Evolutionary conservation across 257 asterid genomes (phyloP), one percentile per base, ranked within the genome.

Genomic region (Ligustrum vulgare): DNA sequence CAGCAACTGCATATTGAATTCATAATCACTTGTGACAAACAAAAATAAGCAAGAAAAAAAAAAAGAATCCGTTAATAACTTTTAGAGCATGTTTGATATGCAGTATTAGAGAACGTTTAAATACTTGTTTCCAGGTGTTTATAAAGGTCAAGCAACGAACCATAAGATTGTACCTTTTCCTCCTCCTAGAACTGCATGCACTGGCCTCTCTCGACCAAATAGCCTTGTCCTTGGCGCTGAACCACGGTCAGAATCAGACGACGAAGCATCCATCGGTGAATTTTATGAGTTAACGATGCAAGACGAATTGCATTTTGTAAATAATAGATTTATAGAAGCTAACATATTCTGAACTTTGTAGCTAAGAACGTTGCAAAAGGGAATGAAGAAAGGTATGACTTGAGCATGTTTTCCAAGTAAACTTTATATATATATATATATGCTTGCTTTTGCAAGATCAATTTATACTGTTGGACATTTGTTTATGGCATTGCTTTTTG

Each of bases 101-200:
- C 2, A 23, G 67, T 60, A 60, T 60, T 25, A 60, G 1, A 41
- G 49, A 10, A 41, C 15, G 1, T 41, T 11, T 41, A 15, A 4
- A 41, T 41, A 41, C 49, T 10, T 41, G 49, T 41, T 3, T 41
- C 5, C 3, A 3, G 16, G 16, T 41, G 49, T 11, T 41, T 41
- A 41, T 3, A 41, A 41, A 41, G 13, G 16, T 41, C 16, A 2
- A 41, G 12, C 49, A 11, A 41, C 16, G 4, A 41, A 41, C 49
- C 49, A 41, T 11, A 3, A 25, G 12, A 4, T 58, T 8, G 15
- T 83, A 87, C 93, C 88, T 87, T 45, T 85, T 62, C 93, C 90
- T 68, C 86, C 91, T 54, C 93, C 93, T 8, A 87, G 77, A 80
- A 83, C 82, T 43, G 83, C 78, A 77, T 85, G 89, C 51, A 85